Evolutionary conservation across 192 early-diverging fungal species (phyloP), one percentile per base, ranked within the genome.

Genomic region (Phycomyces blakesleeanus): DNA sequence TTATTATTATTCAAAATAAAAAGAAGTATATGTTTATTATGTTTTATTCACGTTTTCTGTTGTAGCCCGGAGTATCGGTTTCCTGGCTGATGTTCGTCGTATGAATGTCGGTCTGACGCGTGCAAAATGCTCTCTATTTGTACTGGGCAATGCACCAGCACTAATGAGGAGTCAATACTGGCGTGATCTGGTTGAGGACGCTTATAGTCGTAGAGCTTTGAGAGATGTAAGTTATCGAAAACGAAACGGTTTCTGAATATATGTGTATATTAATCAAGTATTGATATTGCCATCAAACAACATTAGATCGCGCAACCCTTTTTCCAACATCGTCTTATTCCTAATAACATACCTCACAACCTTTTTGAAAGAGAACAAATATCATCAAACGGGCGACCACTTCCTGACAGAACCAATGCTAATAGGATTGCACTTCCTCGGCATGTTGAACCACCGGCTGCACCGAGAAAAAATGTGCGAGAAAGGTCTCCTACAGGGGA

Each of bases 51-150:
- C n/a, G n/a, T 41, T 14, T 14, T 41, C 15, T 27, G 22, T 55
- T 0, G 11, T 34, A 58, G 76, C 62, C 15, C 53, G 76, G 0
- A 81, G 82, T 18, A 88, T 96, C 39, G 93, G 93, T 14, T 96
- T 98, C 67, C 72, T 94, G 63, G 71, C 83, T 8, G 94, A 98
- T 69, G 72, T 79, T 24, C 79, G 93, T 6, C 87, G 93, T 21
- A 93, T 98, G 91, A 98, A 95, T 61, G 93, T 96, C 0, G 93
- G 89, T 0, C 61, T 98, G 61, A 96, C 91, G 5, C 85, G 95
- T 55, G 93, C 94, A 16, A 89, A 86, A 49, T 80, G 80, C 56
- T 93, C 96, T 5, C 66, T 95, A 16, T 89, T 93, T 61, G 79
- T 98, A 7, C 62, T 96, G 3, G 93, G 95, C 1, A 81, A 93